Conservation (phyloP, 257 asterid genomes). For the Paraleonurus japonicus region DNA sequence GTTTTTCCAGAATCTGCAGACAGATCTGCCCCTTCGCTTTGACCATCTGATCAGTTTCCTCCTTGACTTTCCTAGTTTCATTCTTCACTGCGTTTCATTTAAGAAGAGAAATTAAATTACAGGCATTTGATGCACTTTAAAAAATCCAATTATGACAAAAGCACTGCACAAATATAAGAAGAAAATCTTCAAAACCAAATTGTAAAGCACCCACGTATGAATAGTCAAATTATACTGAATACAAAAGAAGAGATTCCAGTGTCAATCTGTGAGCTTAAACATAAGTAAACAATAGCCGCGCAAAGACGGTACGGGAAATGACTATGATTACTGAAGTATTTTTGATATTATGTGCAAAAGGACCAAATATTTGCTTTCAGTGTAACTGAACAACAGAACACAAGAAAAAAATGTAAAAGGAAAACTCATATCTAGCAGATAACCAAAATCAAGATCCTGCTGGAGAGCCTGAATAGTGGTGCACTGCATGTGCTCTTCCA, state of each 20-base stretch:
- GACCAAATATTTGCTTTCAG: neutral
- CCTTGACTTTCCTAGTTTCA: slow-evolving; percentile 51
- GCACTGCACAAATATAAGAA: neutral
- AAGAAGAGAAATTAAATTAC: slow-evolving; percentile 1
- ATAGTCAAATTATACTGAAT: neutral
- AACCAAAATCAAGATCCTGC: slow-evolving; percentile 68
- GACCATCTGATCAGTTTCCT: slow-evolving; percentile 48
- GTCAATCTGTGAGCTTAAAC: neutral
- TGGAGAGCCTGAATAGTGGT: slow-evolving; percentile 62
- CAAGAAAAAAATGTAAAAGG: neutral
- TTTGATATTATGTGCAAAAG: neutral
- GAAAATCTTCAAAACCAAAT: neutral
- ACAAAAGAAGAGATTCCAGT: neutral
- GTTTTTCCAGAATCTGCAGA: slow-evolving; percentile 58
- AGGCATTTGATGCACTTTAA: neutral
- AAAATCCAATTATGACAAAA: slow-evolving; percentile 6
- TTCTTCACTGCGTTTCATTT: slow-evolving; percentile 51
- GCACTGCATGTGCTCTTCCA: slow-evolving; percentile 71
- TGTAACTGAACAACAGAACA: neutral
- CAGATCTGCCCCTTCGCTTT: slow-evolving; percentile 57
- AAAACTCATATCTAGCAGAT: neutral
- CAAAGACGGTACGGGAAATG: neutral
- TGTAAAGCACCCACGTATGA: neutral
- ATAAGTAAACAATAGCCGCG: neutral
- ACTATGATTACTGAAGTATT: neutral